phyloP scores from a whole-genome alignment of 345 rosid species.

The Moricandia arvensis region DNA sequence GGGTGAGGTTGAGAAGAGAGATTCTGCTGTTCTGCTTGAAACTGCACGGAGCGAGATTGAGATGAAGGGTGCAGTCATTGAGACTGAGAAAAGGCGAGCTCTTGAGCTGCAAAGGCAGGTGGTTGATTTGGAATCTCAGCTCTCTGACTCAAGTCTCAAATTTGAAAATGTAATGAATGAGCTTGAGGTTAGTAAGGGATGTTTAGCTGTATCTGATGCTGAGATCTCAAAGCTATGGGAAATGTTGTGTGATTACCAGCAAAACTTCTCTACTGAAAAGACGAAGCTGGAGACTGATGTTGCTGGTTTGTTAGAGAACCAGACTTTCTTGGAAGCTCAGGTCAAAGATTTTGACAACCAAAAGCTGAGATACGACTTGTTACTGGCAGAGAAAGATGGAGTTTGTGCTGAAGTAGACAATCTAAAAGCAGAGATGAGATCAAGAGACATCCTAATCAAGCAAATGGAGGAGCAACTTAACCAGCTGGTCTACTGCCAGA shows the following conservation, averaged over 20 bases:
- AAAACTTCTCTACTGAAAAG: too few relatives aligned
- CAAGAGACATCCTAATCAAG: constrained; percentile 42
- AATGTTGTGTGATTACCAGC: constrained; percentile 10
- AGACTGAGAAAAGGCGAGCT: constrained; percentile 37
- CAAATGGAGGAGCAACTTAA: constrained; percentile 50
- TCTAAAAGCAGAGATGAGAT: constrained; percentile 47
- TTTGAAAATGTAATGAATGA: constrained; percentile 34
- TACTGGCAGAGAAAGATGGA: constrained; percentile 56
- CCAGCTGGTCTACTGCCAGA: constrained; percentile 34
- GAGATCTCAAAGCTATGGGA: constrained; percentile 46
- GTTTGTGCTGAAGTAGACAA: constrained; percentile 39
- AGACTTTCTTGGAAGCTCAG: constrained; percentile 38
- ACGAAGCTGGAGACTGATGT: too few relatives aligned
- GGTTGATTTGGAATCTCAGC: constrained; percentile 39
- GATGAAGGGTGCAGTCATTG: constrained; percentile 35
- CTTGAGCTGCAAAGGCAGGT: constrained; percentile 38
- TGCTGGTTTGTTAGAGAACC: constrained; percentile 34
- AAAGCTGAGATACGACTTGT: constrained; percentile 47
- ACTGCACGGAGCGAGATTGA: constrained; percentile 27
- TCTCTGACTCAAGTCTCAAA: constrained; percentile 33
- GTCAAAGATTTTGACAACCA: constrained; percentile 40
- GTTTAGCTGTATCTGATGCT: constrained; percentile 37
- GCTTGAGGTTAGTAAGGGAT: constrained; percentile 38
- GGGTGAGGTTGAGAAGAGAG: constrained; percentile 42
- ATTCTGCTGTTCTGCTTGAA: constrained; percentile 34